Evolutionary conservation across 1,139 yeast species (phyloP).

Genomic region (Keqinozyma sinolaborantium): DNA sequence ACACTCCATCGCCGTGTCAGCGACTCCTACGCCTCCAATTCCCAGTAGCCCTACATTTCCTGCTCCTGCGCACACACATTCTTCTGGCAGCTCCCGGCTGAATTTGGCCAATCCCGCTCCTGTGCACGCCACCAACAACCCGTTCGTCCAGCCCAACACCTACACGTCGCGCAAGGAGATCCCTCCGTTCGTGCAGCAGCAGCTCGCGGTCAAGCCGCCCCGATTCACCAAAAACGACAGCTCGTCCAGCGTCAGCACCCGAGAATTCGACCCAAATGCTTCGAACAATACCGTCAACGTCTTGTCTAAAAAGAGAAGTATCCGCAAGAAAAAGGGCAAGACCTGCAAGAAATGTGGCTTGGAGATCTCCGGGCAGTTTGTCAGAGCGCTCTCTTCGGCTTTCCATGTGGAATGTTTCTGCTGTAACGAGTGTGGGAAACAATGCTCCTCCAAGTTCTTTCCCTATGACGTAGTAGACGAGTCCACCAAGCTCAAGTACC

Average conservation of each 20-base stretch:
- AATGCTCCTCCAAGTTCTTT: slow-evolving; percentile 71
- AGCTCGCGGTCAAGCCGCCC: background rate
- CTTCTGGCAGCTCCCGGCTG: too few relatives aligned
- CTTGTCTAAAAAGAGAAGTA: slow-evolving; percentile 11
- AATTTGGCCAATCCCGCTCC: background rate
- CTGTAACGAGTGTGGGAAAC: slow-evolving; percentile 77
- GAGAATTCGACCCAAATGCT: background rate
- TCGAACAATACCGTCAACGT: background rate
- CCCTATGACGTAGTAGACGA: slow-evolving; percentile 47
- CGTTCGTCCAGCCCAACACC: background rate
- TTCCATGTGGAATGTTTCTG: slow-evolving; percentile 87
- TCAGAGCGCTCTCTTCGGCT: slow-evolving; percentile 75
- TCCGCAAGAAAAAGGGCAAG: slow-evolving; percentile 28
- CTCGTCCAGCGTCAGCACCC: background rate
- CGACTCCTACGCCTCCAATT: slow-evolving; percentile 4
- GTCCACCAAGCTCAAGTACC: slow-evolving; percentile 27
- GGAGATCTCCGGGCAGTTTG: slow-evolving; percentile 76
- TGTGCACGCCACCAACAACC: background rate
- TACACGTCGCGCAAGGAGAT: background rate
- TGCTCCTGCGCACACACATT: background rate
- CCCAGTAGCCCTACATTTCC: slow-evolving; percentile 3
- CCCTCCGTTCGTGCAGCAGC: background rate
- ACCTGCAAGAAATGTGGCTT: slow-evolving; percentile 61
- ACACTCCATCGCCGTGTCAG: slow-evolving; percentile 12
- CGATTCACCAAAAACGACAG: background rate